A percentile compares a stretch with the other conserved stretches of the same genome.
Evolutionary conservation across 139 green algal species (phyloP).

Genomic region (Asterochloris sp.): DNA sequence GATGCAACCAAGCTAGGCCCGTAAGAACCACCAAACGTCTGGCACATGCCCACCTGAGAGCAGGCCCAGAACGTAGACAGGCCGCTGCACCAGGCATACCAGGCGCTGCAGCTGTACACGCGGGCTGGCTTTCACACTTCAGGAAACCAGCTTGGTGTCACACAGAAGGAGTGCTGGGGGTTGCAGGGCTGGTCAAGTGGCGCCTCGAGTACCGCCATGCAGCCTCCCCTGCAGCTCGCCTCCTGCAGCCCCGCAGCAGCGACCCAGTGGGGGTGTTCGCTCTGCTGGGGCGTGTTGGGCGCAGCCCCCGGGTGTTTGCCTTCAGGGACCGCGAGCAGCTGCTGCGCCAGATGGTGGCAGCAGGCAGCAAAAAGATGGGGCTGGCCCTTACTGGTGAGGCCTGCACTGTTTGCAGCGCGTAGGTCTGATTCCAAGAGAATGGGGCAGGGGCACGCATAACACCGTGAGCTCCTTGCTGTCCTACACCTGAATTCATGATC

Average conservation of each 20-base stretch:
- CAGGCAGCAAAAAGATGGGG: slow-evolving; percentile 26
- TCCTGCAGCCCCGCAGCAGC: slow-evolving; percentile 21
- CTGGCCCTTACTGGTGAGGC: slow-evolving; percentile 26
- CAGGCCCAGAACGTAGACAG: too few relatives aligned
- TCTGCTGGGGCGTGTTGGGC: slow-evolving; percentile 38
- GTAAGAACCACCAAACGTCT: too few relatives aligned
- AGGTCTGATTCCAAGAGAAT: too few relatives aligned
- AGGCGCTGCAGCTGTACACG: too few relatives aligned
- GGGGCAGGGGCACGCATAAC: too few relatives aligned
- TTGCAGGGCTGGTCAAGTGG: slow-evolving; percentile 38
- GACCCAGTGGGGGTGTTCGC: slow-evolving; percentile 38
- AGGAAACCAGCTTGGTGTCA: too few relatives aligned
- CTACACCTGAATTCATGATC: too few relatives aligned
- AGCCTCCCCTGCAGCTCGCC: slow-evolving; percentile 34
- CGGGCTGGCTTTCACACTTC: too few relatives aligned
- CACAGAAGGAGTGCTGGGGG: neutral
- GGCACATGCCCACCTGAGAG: too few relatives aligned
- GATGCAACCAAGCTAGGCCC: too few relatives aligned
- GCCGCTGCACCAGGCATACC: too few relatives aligned
- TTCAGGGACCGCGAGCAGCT: slow-evolving; percentile 25
- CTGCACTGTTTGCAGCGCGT: neutral
- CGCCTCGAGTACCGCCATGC: slow-evolving; percentile 44
- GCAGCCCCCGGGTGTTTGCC: slow-evolving; percentile 48
- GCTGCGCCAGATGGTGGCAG: slow-evolving; percentile 31
- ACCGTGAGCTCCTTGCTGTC: too few relatives aligned